These are phyloP conservation scores for Colletotrichum siamense DNA, from an alignment of 2,329 filamentous ascomycete species.

Conservation along the genomic window DNA sequence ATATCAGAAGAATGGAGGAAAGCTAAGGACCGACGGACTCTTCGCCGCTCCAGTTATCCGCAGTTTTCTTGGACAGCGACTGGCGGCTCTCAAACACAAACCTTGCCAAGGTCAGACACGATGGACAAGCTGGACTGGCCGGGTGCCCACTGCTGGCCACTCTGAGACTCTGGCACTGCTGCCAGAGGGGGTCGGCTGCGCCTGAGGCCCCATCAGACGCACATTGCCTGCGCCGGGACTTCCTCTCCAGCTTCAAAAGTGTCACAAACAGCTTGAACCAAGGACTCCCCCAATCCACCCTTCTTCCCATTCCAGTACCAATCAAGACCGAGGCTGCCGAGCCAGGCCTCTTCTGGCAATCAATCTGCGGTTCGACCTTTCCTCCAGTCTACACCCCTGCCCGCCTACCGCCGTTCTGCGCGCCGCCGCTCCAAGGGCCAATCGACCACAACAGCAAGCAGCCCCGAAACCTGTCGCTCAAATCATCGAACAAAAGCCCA, in stretches of 20 bases:
- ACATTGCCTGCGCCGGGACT: not conserved
- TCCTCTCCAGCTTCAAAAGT: conserved; percentile 5
- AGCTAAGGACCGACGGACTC: conserved; percentile 8
- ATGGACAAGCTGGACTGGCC: not conserved
- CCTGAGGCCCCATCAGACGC: not conserved
- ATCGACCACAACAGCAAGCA: not conserved
- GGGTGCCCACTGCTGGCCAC: not conserved
- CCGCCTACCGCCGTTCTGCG: not conserved
- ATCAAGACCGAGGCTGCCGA: conserved; percentile 6
- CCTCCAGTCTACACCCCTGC: not conserved
- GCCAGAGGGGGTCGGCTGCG: not conserved
- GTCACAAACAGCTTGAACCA: not conserved
- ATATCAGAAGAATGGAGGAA: not conserved
- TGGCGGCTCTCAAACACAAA: not conserved
- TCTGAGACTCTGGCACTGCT: not conserved
- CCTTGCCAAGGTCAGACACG: conserved; percentile 14
- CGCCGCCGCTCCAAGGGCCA: not conserved
- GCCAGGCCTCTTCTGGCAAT: conserved; percentile 18
- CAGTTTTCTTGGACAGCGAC: not conserved
- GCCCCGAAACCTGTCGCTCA: conserved; percentile 2
- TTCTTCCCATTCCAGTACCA: not conserved
- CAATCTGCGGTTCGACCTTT: conserved; percentile 19
- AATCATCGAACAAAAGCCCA: not conserved
- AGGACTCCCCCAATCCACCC: conserved; percentile 10
- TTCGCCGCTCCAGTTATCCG: conserved; percentile 4